Conservation (phyloP, 345 rosid species). For the Hibiscus syriacus region DNA sequence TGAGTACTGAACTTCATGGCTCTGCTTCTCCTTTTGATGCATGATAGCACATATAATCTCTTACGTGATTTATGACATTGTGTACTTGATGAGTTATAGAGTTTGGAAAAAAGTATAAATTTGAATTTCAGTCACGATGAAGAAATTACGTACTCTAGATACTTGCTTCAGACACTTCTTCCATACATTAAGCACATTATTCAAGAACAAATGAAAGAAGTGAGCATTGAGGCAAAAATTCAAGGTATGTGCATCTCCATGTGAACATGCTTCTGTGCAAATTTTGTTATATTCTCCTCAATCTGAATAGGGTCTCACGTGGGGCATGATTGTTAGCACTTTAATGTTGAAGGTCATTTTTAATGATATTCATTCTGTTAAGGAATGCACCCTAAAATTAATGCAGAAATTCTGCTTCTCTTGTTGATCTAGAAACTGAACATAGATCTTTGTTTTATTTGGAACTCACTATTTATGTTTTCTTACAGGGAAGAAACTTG, state of each 20-base stretch:
- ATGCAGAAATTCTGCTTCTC: not conserved
- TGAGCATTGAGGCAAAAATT: conserved; percentile 32
- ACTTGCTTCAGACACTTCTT: conserved; percentile 32
- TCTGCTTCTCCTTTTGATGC: not conserved
- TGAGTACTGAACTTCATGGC: conserved; percentile 16
- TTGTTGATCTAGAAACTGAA: not conserved
- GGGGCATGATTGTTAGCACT: not conserved
- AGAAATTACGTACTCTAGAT: conserved; percentile 19
- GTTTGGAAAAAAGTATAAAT: not conserved
- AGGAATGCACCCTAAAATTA: not conserved
- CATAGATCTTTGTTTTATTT: not conserved
- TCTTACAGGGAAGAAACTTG: not conserved
- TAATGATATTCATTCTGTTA: not conserved
- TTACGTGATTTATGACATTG: not conserved
- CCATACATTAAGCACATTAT: conserved; percentile 41
- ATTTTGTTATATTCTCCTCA: not conserved
- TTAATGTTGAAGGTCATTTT: not conserved
- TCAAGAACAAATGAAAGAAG: conserved; percentile 43
- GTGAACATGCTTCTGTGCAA: not conserved
- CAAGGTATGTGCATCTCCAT: conserved; percentile 27
- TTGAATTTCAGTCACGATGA: conserved; percentile 18
- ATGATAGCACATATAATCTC: not conserved
- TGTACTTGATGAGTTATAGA: conserved; percentile 17
- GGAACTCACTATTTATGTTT: not conserved
- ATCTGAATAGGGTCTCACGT: not conserved